Conservation (phyloP, 768 basidiomycete genomes). For the Mycena chlorophos region DNA sequence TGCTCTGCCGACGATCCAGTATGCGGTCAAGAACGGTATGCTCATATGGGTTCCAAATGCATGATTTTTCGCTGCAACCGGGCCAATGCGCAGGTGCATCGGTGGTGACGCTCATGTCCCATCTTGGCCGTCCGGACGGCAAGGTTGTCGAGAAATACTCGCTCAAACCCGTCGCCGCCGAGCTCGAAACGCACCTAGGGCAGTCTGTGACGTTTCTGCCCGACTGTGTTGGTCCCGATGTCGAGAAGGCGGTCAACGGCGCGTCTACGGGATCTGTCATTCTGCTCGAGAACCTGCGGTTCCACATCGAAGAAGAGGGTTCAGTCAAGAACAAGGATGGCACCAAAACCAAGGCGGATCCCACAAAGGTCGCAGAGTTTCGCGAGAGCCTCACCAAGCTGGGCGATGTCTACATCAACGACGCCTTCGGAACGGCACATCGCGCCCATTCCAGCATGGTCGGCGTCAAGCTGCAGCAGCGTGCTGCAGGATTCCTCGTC, state of each 20-base stretch:
- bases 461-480: slow-evolving; percentile 86
- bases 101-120: slow-evolving; percentile 92
- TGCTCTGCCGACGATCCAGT: slow-evolving; percentile 92
- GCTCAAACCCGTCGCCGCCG: slow-evolving; percentile 79
- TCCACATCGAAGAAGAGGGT: slow-evolving; percentile 98
- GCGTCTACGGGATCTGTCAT: slow-evolving; percentile 71
- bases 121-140: slow-evolving; percentile 96
- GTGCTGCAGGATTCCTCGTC: slow-evolving; percentile 94
- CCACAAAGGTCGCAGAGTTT: slow-evolving; percentile 78
- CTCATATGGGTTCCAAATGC: slow-evolving; percentile 7
- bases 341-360: slow-evolving; percentile 91
- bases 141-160: slow-evolving; percentile 87
- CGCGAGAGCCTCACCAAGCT: slow-evolving; percentile 84
- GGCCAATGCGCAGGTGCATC: no score
- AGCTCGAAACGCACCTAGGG: slow-evolving; percentile 72
- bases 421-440: slow-evolving; percentile 98
- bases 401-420: slow-evolving; percentile 97
- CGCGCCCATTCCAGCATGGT: slow-evolving; percentile 99
- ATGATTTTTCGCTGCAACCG: slow-evolving; percentile 18
- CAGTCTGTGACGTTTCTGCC: slow-evolving; percentile 77
- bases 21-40: slow-evolving; percentile 82
- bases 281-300: slow-evolving; percentile 95
- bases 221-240: slow-evolving; percentile 84
- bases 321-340: slow-evolving; percentile 92
- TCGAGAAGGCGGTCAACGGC: slow-evolving; percentile 73